Evolutionary conservation across 2,329 filamentous ascomycete species (phyloP), one percentile per base, ranked within the genome.

Genomic region (Periconia macrospinosa): DNA sequence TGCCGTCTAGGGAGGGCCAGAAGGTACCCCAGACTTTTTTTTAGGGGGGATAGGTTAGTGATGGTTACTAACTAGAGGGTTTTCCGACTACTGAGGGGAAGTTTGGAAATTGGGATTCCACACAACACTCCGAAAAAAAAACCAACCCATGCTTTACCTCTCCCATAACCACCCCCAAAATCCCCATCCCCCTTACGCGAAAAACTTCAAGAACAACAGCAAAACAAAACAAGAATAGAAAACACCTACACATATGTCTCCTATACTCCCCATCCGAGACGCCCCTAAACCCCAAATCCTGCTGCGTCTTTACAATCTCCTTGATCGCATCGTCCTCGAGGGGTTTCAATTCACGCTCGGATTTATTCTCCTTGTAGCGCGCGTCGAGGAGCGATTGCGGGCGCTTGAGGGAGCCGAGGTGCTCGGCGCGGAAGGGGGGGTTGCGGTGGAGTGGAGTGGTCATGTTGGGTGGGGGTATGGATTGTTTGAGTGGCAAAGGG

Each of bases 261-360:
- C 76, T 70, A 64, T 88, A 90, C 73, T 90, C 88, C 65, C 88
- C 87, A 57, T 87, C 86, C 14, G 84, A 85, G 48, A 90, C 76
- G 17, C 82, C 82, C 15, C 81, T 79, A 57, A 88, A 83, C 27
- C 84, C 83, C 47, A 87, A 77, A 48, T 83, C 74, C 57, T 81
- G 73, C 74, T 90, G 87, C 60, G 82, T 78, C 61, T 83, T 75
- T 33, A 89, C 86, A 47, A 88, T 82, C 41, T 85, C 78, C 53
- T 81, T 78, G 66, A 90, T 85, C 53, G 86, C 84, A 51, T 81
- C 78, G 63, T 86, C 82, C 74, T 91, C 88, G 30, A 86, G 74
- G 0, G 78, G 76, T 6, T 76, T 76, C 10, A 91, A 79, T 55
- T 86, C 81, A 41, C 81, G 69, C 60, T 82, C 76, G 53, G 83